phyloP scores from a whole-genome alignment of 768 basidiomycete genomes.

The Mycena metata region DNA sequence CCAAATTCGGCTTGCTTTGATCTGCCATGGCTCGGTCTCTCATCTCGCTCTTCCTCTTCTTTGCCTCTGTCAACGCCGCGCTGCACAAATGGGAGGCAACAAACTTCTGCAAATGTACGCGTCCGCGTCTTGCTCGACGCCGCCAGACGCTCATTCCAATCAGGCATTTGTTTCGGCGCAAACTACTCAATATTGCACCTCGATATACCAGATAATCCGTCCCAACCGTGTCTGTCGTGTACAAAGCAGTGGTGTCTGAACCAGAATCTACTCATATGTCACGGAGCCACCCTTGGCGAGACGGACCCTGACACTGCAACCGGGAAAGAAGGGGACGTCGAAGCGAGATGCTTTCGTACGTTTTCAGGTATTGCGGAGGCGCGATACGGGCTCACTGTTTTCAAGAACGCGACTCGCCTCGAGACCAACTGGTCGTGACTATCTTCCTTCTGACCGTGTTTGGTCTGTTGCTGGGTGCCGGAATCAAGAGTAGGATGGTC shows the following conservation, averaged over 20 bases:
- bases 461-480: conserved; percentile 86
- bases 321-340: conserved; percentile 95
- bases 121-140: conserved; percentile 8
- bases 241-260: conserved; percentile 97
- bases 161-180: conserved; percentile 92
- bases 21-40: conserved; percentile 24
- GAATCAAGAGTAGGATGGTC: conserved; percentile 85
- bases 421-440: conserved; percentile 94
- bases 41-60: conserved; percentile 21
- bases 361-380: conserved; percentile 35
- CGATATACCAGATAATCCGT: conserved; percentile 84
- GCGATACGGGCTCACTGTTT: conserved; percentile 36
- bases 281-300: conserved; percentile 85
- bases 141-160: conserved; percentile 28
- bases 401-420: conserved; percentile 93
- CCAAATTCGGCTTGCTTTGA: conserved; percentile 25
- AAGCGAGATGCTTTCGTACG: conserved; percentile 96
- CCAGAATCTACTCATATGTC: conserved; percentile 88
- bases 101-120: conserved; percentile 89
- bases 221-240: conserved; percentile 92
- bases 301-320: conserved; percentile 94
- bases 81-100: conserved; percentile 90
- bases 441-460: conserved; percentile 91
- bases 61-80: conserved; percentile 52
- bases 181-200: conserved; percentile 91